Evolutionary conservation across 768 basidiomycete genomes (phyloP), one percentile per base, ranked within the genome.

Genomic region (Lyophyllum decastes): DNA sequence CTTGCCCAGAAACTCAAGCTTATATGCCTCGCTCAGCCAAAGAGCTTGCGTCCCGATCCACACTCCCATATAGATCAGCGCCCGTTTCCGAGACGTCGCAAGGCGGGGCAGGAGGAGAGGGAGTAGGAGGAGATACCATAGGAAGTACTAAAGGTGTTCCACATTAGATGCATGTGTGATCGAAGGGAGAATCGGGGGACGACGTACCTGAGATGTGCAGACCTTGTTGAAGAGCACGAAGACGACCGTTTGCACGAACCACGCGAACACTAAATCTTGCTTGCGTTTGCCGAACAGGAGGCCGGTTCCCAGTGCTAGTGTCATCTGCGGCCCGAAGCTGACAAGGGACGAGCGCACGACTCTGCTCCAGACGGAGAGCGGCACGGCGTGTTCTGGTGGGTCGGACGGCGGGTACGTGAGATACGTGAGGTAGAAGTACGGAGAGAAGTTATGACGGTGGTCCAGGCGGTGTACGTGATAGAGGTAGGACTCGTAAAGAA

Each of bases 201-300:
- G 17, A 48, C 69, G 45, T 63, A 92, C 94, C 80, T 96, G 94
- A 0, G 95, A 97, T 0, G 97, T 99, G 82, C 95, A 97, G 50
- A 99, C 97, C 72, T 96, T 95, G 72, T 98, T 99, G 77, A 98
- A 96, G 8, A 94, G 74, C n/a, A 98, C 95, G 66, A 99, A 98
- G 0, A 83, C 75, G 35, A 82, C 82, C 2, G 97, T 98, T 72
- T 98, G 95, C 12, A 95, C 80, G 68, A 97, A 94, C 92, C 92
- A 96, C 2, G 90, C 80, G 61, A 95, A 89, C 8, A 85, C 79
- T 2, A 98, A 76, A 64, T 94, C 84, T 16, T 76, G 70, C 45
- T 72, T 77, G 41, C 73, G 76, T 54, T 76, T 70, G 2, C 87
- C 89, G 48, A 95, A 86, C 0, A 87, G 66, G n/a, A 95, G 70